phyloP scores from a whole-genome alignment of 176 grass and related monocot species.

The Tillandsia fasciculata region DNA sequence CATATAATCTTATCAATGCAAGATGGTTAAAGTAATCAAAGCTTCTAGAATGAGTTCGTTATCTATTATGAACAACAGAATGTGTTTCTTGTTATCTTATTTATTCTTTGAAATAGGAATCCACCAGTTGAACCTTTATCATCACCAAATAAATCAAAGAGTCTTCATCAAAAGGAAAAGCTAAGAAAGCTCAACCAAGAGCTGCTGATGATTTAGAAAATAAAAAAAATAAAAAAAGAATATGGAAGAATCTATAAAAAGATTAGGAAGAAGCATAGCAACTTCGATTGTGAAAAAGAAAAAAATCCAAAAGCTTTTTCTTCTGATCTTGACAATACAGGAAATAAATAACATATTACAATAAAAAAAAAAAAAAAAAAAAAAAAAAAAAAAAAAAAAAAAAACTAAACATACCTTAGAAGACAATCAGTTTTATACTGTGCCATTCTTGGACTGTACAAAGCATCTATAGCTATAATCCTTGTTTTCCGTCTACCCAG shows the following conservation, averaged over 20 bases:
- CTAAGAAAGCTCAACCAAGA: not conserved
- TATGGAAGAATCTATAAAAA: not conserved
- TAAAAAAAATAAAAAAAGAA: conserved; percentile 3
- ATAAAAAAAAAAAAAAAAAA: conserved; percentile 7
- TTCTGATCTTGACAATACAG: not conserved
- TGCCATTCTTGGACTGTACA: conserved; percentile 44
- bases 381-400: conserved; percentile 12
- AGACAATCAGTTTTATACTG: conserved; percentile 56
- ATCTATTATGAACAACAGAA: too few relatives aligned
- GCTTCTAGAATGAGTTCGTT: not conserved
- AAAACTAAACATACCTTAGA: conserved; percentile 45
- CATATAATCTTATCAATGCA: not conserved
- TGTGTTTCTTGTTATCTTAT: too few relatives aligned
- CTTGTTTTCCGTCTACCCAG: conserved; percentile 59
- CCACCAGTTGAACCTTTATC: too few relatives aligned
- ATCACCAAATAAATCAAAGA: too few relatives aligned
- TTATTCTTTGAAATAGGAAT: too few relatives aligned
- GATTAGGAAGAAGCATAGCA: not conserved
- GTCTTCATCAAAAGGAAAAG: not conserved
- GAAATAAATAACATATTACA: not conserved
- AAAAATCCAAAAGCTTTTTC: not conserved
- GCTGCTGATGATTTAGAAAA: not conserved
- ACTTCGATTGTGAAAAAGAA: not conserved
- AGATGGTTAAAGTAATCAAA: not conserved
- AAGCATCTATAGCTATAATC: conserved; percentile 85